Evolutionary conservation across 2,329 filamentous ascomycete species (phyloP).

Genomic region (Sporothrix phasma): DNA sequence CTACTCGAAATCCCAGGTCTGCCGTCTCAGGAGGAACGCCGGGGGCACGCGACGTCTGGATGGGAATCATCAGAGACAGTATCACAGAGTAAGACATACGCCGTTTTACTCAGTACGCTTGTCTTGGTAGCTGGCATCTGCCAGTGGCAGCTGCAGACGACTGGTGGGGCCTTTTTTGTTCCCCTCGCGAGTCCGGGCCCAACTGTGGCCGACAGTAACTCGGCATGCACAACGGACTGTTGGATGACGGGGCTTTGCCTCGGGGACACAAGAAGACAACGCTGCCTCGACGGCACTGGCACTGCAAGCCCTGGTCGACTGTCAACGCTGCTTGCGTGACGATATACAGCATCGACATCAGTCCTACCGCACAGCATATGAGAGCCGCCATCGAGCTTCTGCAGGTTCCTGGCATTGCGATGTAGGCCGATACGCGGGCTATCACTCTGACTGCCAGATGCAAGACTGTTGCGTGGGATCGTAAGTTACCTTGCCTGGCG

Average conservation of each 20-base stretch:
- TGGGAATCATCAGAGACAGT: neutral
- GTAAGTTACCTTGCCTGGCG: conserved; percentile 4
- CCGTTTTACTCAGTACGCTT: too few relatives aligned
- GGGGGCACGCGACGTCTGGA: neutral
- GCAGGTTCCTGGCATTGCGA: neutral
- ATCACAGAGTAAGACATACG: neutral
- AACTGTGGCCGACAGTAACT: neutral
- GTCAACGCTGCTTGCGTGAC: neutral
- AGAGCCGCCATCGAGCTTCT: neutral
- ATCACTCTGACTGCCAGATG: neutral
- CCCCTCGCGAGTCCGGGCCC: neutral
- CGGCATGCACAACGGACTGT: neutral
- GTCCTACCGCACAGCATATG: neutral
- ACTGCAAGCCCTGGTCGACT: neutral
- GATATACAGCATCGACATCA: neutral
- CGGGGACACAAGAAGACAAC: neutral
- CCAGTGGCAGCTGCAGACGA: neutral
- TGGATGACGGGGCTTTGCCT: neutral
- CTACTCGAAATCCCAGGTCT: neutral
- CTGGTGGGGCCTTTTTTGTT: neutral
- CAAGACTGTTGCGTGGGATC: neutral
- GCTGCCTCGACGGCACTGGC: neutral
- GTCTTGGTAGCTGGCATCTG: neutral
- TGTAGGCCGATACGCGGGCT: neutral
- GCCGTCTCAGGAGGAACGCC: neutral